phyloP scores from a whole-genome alignment of 805 yeast genomes.

The Candida methanosorbosa region DNA sequence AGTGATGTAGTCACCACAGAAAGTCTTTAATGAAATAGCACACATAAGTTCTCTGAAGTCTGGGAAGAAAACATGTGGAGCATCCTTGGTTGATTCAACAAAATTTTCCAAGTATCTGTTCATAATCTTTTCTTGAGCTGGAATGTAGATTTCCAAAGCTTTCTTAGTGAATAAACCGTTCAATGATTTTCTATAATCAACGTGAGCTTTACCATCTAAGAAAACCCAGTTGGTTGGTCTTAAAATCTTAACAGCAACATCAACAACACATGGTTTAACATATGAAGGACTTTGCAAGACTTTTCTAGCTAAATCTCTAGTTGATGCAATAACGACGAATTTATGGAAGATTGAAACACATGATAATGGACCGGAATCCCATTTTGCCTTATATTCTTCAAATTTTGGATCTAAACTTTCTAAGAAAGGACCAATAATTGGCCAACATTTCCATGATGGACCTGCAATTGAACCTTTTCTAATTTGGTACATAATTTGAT shows the following conservation, averaged over 20 bases:
- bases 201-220: slow-evolving; percentile 90
- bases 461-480: slow-evolving; percentile 89
- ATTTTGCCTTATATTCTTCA: slow-evolving; percentile 84
- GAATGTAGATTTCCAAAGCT: slow-evolving; percentile 79
- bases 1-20: slow-evolving; percentile 92
- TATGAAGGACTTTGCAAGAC: slow-evolving; percentile 75
- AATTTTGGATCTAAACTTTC: slow-evolving; percentile 94
- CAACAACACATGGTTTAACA: slow-evolving; percentile 97
- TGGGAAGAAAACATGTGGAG: slow-evolving; percentile 75
- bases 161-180: slow-evolving; percentile 81
- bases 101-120: slow-evolving; percentile 71
- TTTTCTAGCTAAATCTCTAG: slow-evolving; percentile 83
- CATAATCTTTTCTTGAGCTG: slow-evolving; percentile 77
- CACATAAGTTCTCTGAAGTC: slow-evolving; percentile 95
- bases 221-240: slow-evolving; percentile 98
- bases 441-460: slow-evolving; percentile 83
- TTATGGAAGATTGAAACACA: slow-evolving; percentile 98
- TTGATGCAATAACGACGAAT: slow-evolving; percentile 89
- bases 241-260: slow-evolving; percentile 87
- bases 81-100: slow-evolving; percentile 43
- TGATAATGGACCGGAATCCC: slow-evolving; percentile 90
- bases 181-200: slow-evolving; percentile 84
- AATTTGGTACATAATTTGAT: slow-evolving; percentile 69
- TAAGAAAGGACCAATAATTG: slow-evolving; percentile 91
- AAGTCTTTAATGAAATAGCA: slow-evolving; percentile 85